Evolutionary conservation across 371 early-diverging fungal species (phyloP).

Genomic region (Rhizopus microsporus): DNA sequence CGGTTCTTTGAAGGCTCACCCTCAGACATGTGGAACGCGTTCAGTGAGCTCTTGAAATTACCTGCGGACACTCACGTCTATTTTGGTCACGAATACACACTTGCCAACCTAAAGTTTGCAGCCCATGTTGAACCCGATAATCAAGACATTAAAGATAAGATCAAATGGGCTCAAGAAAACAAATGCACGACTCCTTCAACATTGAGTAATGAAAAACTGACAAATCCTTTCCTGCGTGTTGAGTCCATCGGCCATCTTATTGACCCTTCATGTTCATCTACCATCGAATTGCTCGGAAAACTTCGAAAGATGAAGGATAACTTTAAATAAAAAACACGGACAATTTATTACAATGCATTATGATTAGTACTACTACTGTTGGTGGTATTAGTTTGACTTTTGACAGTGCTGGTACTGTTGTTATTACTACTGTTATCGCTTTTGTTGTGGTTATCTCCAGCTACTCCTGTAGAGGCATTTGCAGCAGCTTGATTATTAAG

Average conservation of each 20-base stretch:
- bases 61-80: slow-evolving; percentile 86
- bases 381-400: too few species aligned
- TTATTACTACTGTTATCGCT: neutral
- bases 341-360: too few species aligned
- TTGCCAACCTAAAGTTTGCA: slow-evolving; percentile 60
- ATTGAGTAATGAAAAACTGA: slow-evolving; percentile 76
- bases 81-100: slow-evolving; percentile 93
- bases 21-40: slow-evolving; percentile 78
- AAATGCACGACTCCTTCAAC: slow-evolving; percentile 79
- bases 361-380: too few species aligned
- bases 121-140: slow-evolving; percentile 43
- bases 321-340: slow-evolving; percentile 14
- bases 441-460: slow-evolving; percentile 7
- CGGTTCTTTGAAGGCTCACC: slow-evolving; percentile 93
- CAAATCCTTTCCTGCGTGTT: slow-evolving; percentile 90
- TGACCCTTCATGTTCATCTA: slow-evolving; percentile 11
- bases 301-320: slow-evolving; percentile 49
- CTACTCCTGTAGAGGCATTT: neutral
- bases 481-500: neutral
- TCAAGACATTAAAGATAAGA: slow-evolving; percentile 48
- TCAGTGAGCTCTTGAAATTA: slow-evolving; percentile 65
- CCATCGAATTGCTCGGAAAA: slow-evolving; percentile 34
- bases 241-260: slow-evolving; percentile 11
- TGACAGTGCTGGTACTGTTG: too few species aligned
- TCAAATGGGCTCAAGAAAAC: slow-evolving; percentile 51